Base-by-base conservation (phyloP, 2,329 filamentous ascomycete species). In the Aspergillus pseudoterreus region DNA sequence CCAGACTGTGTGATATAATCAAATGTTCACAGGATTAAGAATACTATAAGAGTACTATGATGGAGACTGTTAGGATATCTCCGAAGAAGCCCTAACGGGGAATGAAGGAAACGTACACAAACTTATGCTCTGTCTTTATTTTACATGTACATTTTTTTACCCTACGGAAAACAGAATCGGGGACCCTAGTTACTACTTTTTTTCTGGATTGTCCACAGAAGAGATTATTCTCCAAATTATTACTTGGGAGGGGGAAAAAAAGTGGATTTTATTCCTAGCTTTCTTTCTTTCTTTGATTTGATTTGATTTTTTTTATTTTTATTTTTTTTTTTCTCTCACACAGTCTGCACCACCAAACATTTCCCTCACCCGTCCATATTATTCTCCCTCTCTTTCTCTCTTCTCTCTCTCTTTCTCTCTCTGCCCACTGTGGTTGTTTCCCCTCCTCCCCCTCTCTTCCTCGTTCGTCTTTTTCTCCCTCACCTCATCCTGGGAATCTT, bases 361-460 rank as follows among this genome's bases (percentile, higher is more conserved):
- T 42, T 50, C 52, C 41, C 27, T 30, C 27, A 30, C 27, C 27
- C 27, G 27, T 30, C 27, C 22, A 22, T 22, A 30, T 30, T 30
- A 30, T 45, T 52, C 49, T 54, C 45, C 39, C 50, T 46, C 50
- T 50, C 51, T 54, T 53, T 51, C 47, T 53, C 56, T 53, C 49
- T 52, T 53, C 56, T 53, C 49, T 52, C 56, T 62, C 19, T 19
- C 19, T 19, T 53, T 51, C 47, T 53, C 56, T 53, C 49, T 52
- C 56, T 62, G 55, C 50, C 22, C 53, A 52, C 46, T 52, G 47
- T 17, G 27, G 27, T 30, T 30, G 45, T 45, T 15, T 38, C 35
- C 35, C 35, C 35, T 38, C 35, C 35, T 10, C 35, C 35, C 15
- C 35, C 35, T 54, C 46, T 43, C 38, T 22, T 49, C 45, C 32